Percentiles rank a stretch among this genome's conserved stretches.
Conservation (phyloP, 179 eudicot species). For the Sideroxylon spinosum region DNA sequence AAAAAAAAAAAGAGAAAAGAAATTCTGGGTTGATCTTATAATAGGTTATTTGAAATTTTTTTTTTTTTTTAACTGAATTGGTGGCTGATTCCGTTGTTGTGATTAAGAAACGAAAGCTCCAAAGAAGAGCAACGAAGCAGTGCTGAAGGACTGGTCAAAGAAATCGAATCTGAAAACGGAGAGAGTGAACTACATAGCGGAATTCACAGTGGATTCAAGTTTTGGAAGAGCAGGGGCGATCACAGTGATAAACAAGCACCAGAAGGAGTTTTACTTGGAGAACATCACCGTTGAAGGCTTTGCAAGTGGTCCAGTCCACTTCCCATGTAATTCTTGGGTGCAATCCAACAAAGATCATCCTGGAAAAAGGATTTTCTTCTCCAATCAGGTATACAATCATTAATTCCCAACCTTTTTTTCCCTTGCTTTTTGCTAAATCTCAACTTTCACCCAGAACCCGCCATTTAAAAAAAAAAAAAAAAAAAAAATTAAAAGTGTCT, state of each 20-base stretch:
- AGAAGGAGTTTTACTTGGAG: constrained; percentile 75
- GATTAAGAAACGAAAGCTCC: constrained; percentile 54
- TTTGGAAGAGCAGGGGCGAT: constrained; percentile 89
- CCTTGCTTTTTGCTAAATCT: too few species aligned
- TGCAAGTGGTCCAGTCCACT: constrained; percentile 78
- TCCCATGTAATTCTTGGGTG: constrained; percentile 87
- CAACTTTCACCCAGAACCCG: too few species aligned
- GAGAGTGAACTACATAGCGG: constrained; percentile 74
- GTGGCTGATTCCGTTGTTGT: too few species aligned
- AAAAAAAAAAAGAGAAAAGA: too few species aligned
- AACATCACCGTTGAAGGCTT: constrained; percentile 73
- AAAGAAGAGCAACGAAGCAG: constrained; percentile 62
- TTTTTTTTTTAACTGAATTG: too few species aligned
- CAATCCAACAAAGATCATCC: constrained; percentile 68
- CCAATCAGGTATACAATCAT: constrained; percentile 53
- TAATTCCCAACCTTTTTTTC: too few species aligned
- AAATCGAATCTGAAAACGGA: constrained; percentile 71
- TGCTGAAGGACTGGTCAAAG: constrained; percentile 78
- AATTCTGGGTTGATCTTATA: too few species aligned
- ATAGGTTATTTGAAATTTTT: too few species aligned
- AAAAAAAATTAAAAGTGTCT: too few species aligned
- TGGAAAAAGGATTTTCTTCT: constrained; percentile 61
- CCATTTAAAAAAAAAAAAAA: too few species aligned
- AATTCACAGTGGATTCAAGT: constrained; percentile 61
- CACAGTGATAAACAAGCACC: constrained; percentile 68